Conservation (phyloP, 2,329 filamentous ascomycete species). For the Endocalyx cinctus region DNA sequence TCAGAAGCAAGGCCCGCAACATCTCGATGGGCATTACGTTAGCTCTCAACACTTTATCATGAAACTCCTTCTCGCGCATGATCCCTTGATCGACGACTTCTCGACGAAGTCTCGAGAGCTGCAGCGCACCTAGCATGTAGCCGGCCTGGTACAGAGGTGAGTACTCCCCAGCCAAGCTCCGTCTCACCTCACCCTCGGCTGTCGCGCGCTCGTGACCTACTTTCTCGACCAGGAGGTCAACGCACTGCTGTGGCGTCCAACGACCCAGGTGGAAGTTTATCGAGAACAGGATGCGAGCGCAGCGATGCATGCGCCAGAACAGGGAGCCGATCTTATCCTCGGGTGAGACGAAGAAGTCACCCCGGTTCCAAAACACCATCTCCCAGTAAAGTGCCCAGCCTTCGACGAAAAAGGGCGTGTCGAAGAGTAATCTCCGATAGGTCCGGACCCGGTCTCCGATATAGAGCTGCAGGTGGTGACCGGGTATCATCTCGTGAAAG, state of each 20-base stretch:
- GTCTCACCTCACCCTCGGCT: conserved; percentile 55
- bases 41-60: conserved; percentile 46
- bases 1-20: conserved; percentile 42
- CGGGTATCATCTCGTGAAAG: conserved; percentile 59
- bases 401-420: conserved; percentile 55
- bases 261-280: conserved; percentile 53
- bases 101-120: conserved; percentile 45
- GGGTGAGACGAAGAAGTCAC: conserved; percentile 44
- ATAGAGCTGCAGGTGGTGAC: conserved; percentile 51
- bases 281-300: conserved; percentile 54
- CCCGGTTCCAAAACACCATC: conserved; percentile 50
- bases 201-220: conserved; percentile 56
- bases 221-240: conserved; percentile 51
- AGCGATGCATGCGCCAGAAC: conserved; percentile 61
- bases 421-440: conserved; percentile 48
- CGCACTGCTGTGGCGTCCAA: conserved; percentile 48
- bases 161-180: conserved; percentile 53
- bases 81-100: conserved; percentile 37
- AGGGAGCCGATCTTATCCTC: conserved; percentile 53
- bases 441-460: conserved; percentile 41
- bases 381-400: conserved; percentile 62
- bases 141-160: conserved; percentile 54
- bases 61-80: conserved; percentile 49
- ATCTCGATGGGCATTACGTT: conserved; percentile 54
- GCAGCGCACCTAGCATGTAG: conserved; percentile 56